Evolutionary conservation across 129 eudicot species (phyloP).

Genomic region (Lactuca saligna): DNA sequence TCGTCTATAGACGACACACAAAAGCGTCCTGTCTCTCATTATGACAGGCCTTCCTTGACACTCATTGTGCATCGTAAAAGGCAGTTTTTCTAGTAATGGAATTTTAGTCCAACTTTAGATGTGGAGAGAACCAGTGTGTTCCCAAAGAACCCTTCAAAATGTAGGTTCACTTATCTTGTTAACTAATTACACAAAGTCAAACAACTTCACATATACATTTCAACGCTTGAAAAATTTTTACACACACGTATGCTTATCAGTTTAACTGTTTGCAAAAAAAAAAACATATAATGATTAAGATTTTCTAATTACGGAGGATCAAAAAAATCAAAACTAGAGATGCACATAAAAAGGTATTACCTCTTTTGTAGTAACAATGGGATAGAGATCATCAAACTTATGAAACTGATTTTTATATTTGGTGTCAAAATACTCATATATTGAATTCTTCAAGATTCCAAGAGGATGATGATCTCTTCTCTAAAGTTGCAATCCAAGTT

Average conservation of each 20-base stretch:
- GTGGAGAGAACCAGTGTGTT: constrained; percentile 85
- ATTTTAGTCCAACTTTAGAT: constrained; percentile 69
- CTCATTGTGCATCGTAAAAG: too few relatives aligned
- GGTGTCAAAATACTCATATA: constrained; percentile 72
- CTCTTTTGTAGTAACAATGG: constrained; percentile 79
- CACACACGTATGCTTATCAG: too few relatives aligned
- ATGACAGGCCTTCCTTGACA: too few relatives aligned
- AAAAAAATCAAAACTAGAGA: constrained; percentile 5
- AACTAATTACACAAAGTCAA: background rate
- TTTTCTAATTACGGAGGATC: background rate
- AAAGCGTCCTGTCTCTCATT: too few relatives aligned
- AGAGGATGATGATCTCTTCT: constrained; percentile 87
- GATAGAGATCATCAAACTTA: constrained; percentile 88
- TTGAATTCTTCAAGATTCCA: constrained; percentile 91
- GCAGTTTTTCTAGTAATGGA: too few relatives aligned
- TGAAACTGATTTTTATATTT: constrained; percentile 69
- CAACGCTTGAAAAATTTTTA: background rate
- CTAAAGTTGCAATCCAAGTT: constrained; percentile 95
- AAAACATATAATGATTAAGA: background rate
- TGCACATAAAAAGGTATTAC: constrained; percentile 30
- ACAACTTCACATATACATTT: background rate
- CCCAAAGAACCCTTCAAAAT: constrained; percentile 78
- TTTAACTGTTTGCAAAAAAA: too few relatives aligned
- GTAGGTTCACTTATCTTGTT: constrained; percentile 33
- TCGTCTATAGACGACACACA: too few relatives aligned